phyloP scores from a whole-genome alignment of 1,139 yeast species.

The Spathaspora jeffriesii region DNA sequence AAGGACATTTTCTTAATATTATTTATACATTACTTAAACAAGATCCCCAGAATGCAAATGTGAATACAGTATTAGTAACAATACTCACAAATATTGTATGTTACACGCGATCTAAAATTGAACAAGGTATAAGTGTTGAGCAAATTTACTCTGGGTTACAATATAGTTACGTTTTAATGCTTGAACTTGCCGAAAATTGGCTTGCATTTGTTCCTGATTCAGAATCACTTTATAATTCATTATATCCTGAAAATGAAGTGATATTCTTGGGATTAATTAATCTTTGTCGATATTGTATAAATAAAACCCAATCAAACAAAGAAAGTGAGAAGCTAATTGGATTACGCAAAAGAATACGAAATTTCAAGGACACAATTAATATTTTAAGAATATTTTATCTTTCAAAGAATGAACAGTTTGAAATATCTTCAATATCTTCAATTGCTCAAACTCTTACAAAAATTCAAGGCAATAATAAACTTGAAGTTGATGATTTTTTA shows the following conservation, averaged over 20 bases:
- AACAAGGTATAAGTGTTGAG: background rate
- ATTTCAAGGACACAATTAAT: slow-evolving; percentile 1
- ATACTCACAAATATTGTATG: slow-evolving; percentile 16
- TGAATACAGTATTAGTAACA: slow-evolving; percentile 25
- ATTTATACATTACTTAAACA: slow-evolving; percentile 3
- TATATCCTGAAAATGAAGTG: slow-evolving; percentile 29
- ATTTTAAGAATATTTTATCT: slow-evolving; percentile 3
- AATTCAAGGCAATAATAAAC: slow-evolving; percentile 3
- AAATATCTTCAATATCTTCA: background rate
- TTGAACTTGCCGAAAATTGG: slow-evolving; percentile 25
- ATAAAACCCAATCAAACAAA: background rate
- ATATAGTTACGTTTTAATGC: slow-evolving; percentile 10
- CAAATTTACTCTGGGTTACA: slow-evolving; percentile 7
- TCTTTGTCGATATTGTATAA: slow-evolving; percentile 15
- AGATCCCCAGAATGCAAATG: slow-evolving; percentile 23
- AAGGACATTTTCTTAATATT: slow-evolving; percentile 6
- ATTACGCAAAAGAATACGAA: background rate
- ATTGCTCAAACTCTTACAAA: slow-evolving; percentile 3
- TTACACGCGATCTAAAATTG: slow-evolving; percentile 6
- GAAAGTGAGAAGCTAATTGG: background rate
- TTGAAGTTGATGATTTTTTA: slow-evolving; percentile 18
- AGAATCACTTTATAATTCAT: slow-evolving; percentile 27
- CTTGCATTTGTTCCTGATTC: slow-evolving; percentile 20
- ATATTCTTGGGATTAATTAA: slow-evolving; percentile 25
- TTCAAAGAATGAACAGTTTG: background rate